phyloP scores from a whole-genome alignment of 192 early-diverging fungal genomes.

The Podila clonocystis region DNA sequence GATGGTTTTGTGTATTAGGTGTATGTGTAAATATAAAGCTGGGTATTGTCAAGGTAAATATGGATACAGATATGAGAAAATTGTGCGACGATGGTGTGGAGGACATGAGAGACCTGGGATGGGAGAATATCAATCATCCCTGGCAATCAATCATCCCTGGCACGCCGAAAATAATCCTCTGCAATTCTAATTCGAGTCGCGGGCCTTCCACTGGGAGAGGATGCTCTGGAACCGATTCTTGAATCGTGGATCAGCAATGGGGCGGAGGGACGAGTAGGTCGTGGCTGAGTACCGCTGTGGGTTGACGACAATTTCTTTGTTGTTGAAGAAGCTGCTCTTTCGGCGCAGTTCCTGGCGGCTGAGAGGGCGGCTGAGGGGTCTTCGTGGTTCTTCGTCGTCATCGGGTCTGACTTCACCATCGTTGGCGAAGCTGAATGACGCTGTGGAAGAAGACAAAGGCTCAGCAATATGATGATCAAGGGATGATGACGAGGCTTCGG shows the following conservation, averaged over 20 bases:
- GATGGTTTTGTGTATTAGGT: too few species aligned
- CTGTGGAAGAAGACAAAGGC: too few species aligned
- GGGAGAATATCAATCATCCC: too few species aligned
- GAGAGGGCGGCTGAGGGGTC: constrained; percentile 19
- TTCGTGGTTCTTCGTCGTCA: constrained; percentile 7
- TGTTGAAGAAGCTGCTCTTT: constrained; percentile 51
- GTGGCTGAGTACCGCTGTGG: constrained; percentile 28
- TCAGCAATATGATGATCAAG: neutral
- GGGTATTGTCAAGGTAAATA: too few species aligned
- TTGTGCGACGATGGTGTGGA: too few species aligned
- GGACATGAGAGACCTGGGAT: too few species aligned
- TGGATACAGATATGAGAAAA: too few species aligned
- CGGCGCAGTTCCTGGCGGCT: constrained; percentile 45
- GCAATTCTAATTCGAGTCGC: neutral
- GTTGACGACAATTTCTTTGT: constrained; percentile 34
- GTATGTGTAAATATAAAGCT: too few species aligned
- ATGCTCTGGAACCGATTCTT: constrained; percentile 43
- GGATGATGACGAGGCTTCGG: neutral
- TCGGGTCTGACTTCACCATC: neutral
- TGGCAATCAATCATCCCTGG: too few species aligned
- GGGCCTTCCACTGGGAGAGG: constrained; percentile 37
- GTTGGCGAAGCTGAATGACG: neutral
- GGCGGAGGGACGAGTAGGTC: constrained; percentile 23
- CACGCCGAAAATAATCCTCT: neutral
- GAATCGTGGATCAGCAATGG: constrained; percentile 41